Evolutionary conservation across 148 eudicot genomes (phyloP), one percentile per base, ranked within the genome.

Genomic region (Dysphania ambrosioides): DNA sequence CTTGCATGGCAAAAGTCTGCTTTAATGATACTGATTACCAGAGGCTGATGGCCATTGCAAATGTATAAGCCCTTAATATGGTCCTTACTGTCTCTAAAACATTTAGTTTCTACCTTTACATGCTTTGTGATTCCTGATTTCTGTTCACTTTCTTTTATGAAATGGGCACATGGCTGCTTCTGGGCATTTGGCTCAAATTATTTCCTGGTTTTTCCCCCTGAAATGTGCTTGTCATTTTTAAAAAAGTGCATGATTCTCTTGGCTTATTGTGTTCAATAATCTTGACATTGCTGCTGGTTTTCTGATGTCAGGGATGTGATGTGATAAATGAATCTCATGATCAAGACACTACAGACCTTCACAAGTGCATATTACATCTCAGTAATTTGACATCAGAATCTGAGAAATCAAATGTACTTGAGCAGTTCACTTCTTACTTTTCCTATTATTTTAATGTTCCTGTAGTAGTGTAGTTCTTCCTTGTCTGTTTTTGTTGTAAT

Each of bases 291-390:
- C 21, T 68, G 68, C 44, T 72, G 55, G 19, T 67, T 68, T 32
- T 81, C 66, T 80, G 70, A 61, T 66, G 59, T 59, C 87, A 95
- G 97, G 97, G 96, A 44, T 85, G 92, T 71, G 75, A 84, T 84
- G 71, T 85, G 76, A 79, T 88, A 9, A 87, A 92, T 85, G 86
- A 88, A 79, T 87, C 97, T 75, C 81, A 90, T 66, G 96, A 95
- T 81, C 97, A 95, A 82, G 97, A 95, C 71, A 92, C 97, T 30
- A 90, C 97, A 13, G 98, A 95, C 83, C 85, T 95, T 64, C 89
- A 95, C 80, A 92, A 95, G 83, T 92, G 97, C 79, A 80, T 92
- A 60, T 68, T 87, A 32, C 82, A 84, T 75, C 81, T 95, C 72
- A 86, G 70, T 61, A 87, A 89, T 68, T 58, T 32, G 68, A 79